Evolutionary conservation across 2,329 filamentous ascomycete genomes (phyloP), one percentile per base, ranked within the genome.

Genomic region (Fusarium mangiferae): DNA sequence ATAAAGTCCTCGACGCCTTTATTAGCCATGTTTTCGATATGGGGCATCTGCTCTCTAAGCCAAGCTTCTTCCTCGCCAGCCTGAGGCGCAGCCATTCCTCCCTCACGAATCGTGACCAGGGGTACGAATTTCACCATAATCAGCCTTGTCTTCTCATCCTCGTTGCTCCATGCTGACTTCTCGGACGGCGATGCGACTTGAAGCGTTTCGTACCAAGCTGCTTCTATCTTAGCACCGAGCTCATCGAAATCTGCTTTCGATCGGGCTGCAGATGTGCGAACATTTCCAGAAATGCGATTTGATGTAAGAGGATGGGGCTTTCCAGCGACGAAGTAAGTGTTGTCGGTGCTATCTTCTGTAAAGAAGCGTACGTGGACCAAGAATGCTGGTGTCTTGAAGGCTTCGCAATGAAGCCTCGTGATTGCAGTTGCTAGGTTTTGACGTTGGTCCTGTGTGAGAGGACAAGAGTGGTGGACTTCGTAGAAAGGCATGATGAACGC

Each of bases 331-430:
- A 75, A 77, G 18, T 76, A 76, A 12, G 26, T 57, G 1, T 70
- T 24, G 1, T 67, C 33, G 5, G 33, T 52, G 26, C 42, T 57
- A 0, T 62, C 54, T n/a, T 75, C 59, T 3, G 39, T 33, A 4
- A 66, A n/a, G 24, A 76, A 76, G 18, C 63, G 60, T 4, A 76
- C 59, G 22, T 76, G 74, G 7, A 75, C 74, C 7, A 77, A 58
- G 45, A 77, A 76, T 1, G 59, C 44, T 3, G 70, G 74, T 0
- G 74, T 77, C 4, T 49, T 69, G 28, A 77, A 76, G 11, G 66
- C 18, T 3, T 41, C 39, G 6, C 74, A 75, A 22, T 76, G 74
- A 15, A 68, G n/a, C 9, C 44, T 14, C 3, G 74, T 76, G 5
- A 76, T 72, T 8, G 64, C 45, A 4, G 45, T 12, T 14, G 74